phyloP scores from a whole-genome alignment of 768 basidiomycete genomes.

The Mycena capillaripes region DNA sequence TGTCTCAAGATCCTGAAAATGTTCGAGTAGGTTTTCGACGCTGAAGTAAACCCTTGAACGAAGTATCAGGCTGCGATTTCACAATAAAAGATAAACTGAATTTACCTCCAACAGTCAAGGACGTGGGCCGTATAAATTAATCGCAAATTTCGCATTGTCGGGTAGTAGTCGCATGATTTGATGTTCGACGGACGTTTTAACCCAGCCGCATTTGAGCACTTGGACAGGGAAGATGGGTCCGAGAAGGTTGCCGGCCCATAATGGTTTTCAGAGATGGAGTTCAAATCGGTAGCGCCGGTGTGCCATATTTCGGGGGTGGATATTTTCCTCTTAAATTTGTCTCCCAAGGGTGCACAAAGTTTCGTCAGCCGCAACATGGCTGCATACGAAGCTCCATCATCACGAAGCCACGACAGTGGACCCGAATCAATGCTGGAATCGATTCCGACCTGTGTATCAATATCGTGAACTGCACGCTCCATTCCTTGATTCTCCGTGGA shows the following conservation, averaged over 20 bases:
- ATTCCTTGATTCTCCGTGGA: too few species aligned
- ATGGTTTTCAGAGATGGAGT: constrained; percentile 23
- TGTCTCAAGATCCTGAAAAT: too few species aligned
- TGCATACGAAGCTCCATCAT: constrained; percentile 5
- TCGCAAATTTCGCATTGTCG: too few species aligned
- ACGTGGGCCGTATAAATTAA: too few species aligned
- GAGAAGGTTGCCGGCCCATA: too few species aligned
- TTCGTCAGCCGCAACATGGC: neutral
- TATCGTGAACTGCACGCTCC: neutral
- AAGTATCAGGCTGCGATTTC: too few species aligned
- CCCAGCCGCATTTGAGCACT: neutral
- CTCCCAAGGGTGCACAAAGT: neutral
- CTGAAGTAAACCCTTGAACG: too few species aligned
- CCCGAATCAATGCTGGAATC: neutral
- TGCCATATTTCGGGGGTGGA: constrained; percentile 32
- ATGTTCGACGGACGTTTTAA: too few species aligned
- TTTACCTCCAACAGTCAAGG: too few species aligned
- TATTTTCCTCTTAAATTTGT: constrained; percentile 1
- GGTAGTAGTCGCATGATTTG: too few species aligned
- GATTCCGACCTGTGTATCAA: neutral
- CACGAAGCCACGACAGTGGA: neutral
- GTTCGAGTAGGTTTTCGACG: too few species aligned
- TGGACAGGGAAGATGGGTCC: constrained; percentile 34
- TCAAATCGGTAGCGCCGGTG: constrained; percentile 26
- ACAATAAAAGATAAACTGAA: too few species aligned